Evolutionary conservation across 345 rosid genomes (phyloP).

Genomic region (Garcia nutans): DNA sequence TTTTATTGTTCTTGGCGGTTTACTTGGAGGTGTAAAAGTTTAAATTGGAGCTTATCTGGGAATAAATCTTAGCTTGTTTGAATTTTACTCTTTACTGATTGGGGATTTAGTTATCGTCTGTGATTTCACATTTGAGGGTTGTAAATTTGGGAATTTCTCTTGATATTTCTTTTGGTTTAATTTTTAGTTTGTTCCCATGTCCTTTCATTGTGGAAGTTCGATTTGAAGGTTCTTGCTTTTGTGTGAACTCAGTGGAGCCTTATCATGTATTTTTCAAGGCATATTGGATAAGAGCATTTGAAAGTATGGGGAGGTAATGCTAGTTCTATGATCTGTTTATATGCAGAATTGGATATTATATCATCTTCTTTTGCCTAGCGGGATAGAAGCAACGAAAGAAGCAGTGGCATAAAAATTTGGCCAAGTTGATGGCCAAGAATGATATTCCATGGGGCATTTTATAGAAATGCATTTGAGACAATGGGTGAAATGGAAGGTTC

Average conservation of each 20-base stretch:
- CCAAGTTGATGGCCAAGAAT: constrained; percentile 53
- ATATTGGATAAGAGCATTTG: background rate
- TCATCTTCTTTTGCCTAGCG: constrained; percentile 1
- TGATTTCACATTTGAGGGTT: background rate
- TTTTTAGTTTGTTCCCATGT: background rate
- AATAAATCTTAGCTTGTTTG: background rate
- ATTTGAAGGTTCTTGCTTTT: background rate
- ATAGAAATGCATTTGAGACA: constrained; percentile 43
- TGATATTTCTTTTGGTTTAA: background rate
- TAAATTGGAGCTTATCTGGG: background rate
- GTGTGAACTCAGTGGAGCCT: background rate
- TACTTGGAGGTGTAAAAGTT: background rate
- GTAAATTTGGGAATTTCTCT: background rate
- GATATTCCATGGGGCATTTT: constrained; percentile 54
- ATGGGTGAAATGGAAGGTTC: constrained; percentile 65
- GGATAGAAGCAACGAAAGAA: constrained; percentile 11
- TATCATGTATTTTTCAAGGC: background rate
- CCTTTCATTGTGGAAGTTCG: no score
- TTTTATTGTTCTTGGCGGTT: background rate
- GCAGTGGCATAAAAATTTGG: constrained; percentile 15
- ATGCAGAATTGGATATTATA: constrained; percentile 37
- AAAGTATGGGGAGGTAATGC: constrained; percentile 23
- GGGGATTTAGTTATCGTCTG: background rate
- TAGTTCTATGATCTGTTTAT: constrained; percentile 23
- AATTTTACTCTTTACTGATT: background rate